Percentiles rank a stretch among this genome's conserved stretches.
phyloP scores from a whole-genome alignment of 176 grass and related monocot species.

The Eleusine coracana region DNA sequence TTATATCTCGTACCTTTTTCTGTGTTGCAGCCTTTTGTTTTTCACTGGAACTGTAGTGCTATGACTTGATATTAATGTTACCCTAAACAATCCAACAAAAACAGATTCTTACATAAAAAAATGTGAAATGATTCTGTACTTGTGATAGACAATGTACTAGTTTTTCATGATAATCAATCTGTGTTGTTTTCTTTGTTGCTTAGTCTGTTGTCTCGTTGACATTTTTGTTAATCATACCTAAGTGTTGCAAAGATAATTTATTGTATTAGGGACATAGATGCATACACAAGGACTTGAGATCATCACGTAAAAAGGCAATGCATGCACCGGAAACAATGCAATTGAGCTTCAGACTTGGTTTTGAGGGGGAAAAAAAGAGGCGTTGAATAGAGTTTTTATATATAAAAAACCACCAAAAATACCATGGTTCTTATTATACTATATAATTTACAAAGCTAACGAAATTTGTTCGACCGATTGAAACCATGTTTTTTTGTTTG shows the following conservation, averaged over 20 bases:
- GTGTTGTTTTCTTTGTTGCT: slow-evolving; percentile 12
- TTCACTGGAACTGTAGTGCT: slow-evolving; percentile 17
- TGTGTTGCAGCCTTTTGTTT: background rate
- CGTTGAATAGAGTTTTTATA: background rate
- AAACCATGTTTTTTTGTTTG: background rate
- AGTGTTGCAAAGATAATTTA: slow-evolving; percentile 8
- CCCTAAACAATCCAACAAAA: background rate
- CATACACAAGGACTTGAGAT: background rate
- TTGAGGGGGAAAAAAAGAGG: background rate
- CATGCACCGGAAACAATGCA: background rate
- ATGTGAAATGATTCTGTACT: background rate
- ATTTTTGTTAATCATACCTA: background rate
- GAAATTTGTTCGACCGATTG: background rate
- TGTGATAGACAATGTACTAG: background rate
- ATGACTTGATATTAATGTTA: slow-evolving; percentile 19
- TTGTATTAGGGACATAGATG: background rate
- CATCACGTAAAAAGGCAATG: background rate
- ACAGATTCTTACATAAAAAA: background rate
- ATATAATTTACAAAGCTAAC: background rate
- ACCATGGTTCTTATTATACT: background rate
- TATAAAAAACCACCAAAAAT: background rate
- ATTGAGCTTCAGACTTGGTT: background rate
- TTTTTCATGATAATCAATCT: background rate
- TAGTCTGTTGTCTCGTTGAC: background rate
- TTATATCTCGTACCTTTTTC: slow-evolving; percentile 1